Base-by-base conservation (phyloP, 2,329 filamentous ascomycete species). In the Botrytis medusae region DNA sequence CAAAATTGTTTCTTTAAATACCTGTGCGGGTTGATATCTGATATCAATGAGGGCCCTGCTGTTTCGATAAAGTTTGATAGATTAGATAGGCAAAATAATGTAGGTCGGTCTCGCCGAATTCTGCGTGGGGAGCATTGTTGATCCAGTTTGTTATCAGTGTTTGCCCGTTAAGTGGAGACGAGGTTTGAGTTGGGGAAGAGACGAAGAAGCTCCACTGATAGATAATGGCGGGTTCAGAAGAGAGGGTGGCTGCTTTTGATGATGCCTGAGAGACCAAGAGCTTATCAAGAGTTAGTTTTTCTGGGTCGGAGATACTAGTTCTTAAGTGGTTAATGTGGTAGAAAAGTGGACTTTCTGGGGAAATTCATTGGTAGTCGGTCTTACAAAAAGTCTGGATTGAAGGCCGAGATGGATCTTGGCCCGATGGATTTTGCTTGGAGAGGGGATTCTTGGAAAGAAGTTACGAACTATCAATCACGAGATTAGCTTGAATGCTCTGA, bases 111-210 rank as follows among this genome's bases (percentile, higher is more conserved):
- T 57, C n/a, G 51, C 51, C 51, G 51, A 29, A 57, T 57, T 57
- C 14, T 29, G 14, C 51, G n/a, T 57, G 51, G 51, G 51, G n/a
- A 57, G 51, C 51, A 57, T 29, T 18, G n/a, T 29, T 57, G n/a
- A 57, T 57, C 51, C 51, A 57, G n/a, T 65, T 34, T 51, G 44
- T 65, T 65, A 65, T 65, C 63, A 65, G 63, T 37, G 63, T 65
- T 65, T 48, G 29, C 7, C 60, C 60, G 37, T 40, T n/a, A 3
- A n/a, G 60, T 62, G 60, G 60, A 62, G 40, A 42, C 60, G 60
- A 42, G 60, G 34, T 62, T 42, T 62, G 60, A 62, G 60, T 62
- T 34, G 42, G 42, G 29, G 42, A 34, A 46, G 20, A 48, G 20
- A 22, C n/a, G 18, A 32, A 12, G 12, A 16, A 25, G 34, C 12